Evolutionary conservation across 139 green algal species (phyloP), one percentile per base, ranked within the genome.

Genomic region (Asterochloris erici): DNA sequence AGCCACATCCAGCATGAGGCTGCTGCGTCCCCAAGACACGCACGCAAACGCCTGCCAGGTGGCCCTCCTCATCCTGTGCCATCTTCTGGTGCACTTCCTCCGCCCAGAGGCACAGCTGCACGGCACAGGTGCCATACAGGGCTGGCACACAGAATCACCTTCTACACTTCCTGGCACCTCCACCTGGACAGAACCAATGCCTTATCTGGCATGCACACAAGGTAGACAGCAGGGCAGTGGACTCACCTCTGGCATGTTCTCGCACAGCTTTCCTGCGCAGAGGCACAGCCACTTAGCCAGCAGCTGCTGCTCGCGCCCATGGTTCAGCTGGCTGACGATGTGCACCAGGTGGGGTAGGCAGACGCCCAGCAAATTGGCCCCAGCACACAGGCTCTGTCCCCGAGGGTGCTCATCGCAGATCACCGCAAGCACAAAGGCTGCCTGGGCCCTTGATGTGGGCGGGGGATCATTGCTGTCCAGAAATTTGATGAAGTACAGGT

Each of bases 401-500:
- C 76, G 87, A 63, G 90, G 85, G 84, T 99, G 90, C 14, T 86
- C 82, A 85, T 98, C 89, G 76, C 91, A 97, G 47, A 99, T 96
- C 73, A 94, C 90, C 4, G 96, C 91, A 71, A 99, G 90, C 79
- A 99, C 93, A 91, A 99, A 99, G 12, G 93, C 93, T 14, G 96
- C 96, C 91, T 95, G 91, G 47, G 89, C 90, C 0, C 89, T 81
- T 10, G 82, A 87, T 0, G 63, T 75, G 54, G 86, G 86, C 21
- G 79, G 73, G 0, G 82, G 70, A 61, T 96, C 91, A 11, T 63
- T 68, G 0, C 77, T 87, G 60, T 98, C 94, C 64, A 99, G 89
- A 85, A 97, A 97, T 73, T 93, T 93, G 74, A 99, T 92, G 85
- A 99, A 99, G 90, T 99, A 99, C 71, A 93, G 81, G 87, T 99